Evolutionary conservation across 2,329 filamentous ascomycete genomes (phyloP).

Genomic region (Aspergillus bombycis): DNA sequence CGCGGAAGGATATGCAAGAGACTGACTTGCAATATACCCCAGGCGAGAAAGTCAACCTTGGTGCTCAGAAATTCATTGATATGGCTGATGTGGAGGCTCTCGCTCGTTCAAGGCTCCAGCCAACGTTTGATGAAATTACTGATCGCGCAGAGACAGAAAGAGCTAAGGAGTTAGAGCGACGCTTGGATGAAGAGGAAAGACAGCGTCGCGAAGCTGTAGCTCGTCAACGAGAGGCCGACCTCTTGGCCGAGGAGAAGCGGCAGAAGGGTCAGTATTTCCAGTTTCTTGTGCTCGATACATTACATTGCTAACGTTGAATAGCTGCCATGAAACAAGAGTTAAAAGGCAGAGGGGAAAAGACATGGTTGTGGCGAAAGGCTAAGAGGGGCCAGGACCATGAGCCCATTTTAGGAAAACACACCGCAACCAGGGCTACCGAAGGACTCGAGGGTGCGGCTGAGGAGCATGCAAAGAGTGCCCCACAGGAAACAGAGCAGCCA

Average conservation of each 20-base stretch:
- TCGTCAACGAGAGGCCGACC: slow-evolving; percentile 42
- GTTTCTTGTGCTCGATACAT: not conserved
- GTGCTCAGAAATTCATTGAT: slow-evolving; percentile 79
- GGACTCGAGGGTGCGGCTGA: slow-evolving; percentile 1
- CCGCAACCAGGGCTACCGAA: slow-evolving; percentile 4
- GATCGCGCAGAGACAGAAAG: slow-evolving; percentile 74
- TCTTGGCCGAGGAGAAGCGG: slow-evolving; percentile 34
- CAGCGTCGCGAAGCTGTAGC: slow-evolving; percentile 59
- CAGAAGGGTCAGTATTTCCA: slow-evolving; percentile 30
- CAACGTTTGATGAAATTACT: slow-evolving; percentile 81
- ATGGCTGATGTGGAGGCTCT: slow-evolving; percentile 78
- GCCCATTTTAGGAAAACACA: slow-evolving; percentile 10
- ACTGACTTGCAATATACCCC: slow-evolving; percentile 63
- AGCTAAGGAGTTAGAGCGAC: slow-evolving; percentile 65
- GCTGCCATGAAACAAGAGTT: slow-evolving; percentile 21
- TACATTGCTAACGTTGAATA: slow-evolving; percentile 11
- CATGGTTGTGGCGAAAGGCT: slow-evolving; percentile 33
- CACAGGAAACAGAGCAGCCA: slow-evolving; percentile 11
- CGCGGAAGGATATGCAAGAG: slow-evolving; percentile 66
- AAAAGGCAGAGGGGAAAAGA: slow-evolving; percentile 29
- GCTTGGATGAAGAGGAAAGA: slow-evolving; percentile 66
- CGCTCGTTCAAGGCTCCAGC: slow-evolving; percentile 75
- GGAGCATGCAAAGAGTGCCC: slow-evolving; percentile 5
- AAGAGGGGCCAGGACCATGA: slow-evolving; percentile 25
- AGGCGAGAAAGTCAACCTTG: slow-evolving; percentile 66